phyloP scores from a whole-genome alignment of 345 rosid species.

The Ricinus communis region DNA sequence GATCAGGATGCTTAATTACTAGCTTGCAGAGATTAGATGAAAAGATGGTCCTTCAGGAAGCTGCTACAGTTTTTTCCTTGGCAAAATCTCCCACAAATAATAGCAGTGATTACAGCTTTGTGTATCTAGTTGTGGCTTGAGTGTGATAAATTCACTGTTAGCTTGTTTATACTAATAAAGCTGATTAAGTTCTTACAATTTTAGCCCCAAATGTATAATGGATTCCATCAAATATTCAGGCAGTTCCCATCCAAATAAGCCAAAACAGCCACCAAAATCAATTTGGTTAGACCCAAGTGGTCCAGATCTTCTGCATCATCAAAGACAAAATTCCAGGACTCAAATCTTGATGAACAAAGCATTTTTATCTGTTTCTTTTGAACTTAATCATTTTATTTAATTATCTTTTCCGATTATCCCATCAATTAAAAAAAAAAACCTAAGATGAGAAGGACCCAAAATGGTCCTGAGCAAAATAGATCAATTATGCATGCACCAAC shows the following conservation, averaged over 20 bases:
- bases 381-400: neutral
- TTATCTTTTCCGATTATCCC: too few species aligned
- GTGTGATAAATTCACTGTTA: neutral
- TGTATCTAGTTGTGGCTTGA: neutral
- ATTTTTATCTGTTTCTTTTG: neutral
- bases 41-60: neutral
- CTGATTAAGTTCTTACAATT: neutral
- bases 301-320: neutral
- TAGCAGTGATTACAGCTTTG: neutral
- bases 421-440: too few species aligned
- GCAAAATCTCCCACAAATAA: neutral
- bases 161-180: neutral
- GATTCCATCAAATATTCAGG: neutral
- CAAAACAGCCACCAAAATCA: too few species aligned
- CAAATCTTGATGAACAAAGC: neutral
- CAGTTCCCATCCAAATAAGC: neutral
- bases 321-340: neutral
- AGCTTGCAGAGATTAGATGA: neutral
- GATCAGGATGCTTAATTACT: neutral
- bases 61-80: neutral
- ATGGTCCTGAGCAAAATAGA: constrained; percentile 1
- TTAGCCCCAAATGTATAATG: too few species aligned
- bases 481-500: too few species aligned
- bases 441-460: neutral
- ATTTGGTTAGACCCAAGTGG: neutral